Base-by-base conservation (phyloP, 2,329 filamentous ascomycete genomes). In the Fusarium siculi region DNA sequence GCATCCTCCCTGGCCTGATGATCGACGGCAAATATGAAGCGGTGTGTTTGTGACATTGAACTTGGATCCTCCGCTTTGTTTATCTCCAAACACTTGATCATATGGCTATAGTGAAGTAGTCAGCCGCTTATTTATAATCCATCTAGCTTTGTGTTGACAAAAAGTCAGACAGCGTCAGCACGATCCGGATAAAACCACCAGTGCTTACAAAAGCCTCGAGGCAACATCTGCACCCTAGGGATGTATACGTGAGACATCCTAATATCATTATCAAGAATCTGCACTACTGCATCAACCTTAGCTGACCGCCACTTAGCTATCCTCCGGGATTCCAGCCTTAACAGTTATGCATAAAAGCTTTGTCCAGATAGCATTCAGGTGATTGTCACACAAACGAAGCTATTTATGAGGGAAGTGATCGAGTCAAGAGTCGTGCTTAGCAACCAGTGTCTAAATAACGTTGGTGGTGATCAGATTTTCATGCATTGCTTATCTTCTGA, bases 11-110 rank as follows among this genome's bases (percentile, higher is more conserved):
- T 14, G 1, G 7, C 37, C 19, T 4, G 0, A 39, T 4, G 1
- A 12, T 7, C 10, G 11, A 0, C 0, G 6, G 1, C 5, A 7
- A 7, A 12, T 21, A 4, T 21, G 7, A 18, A 3, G 1, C 7
- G 2, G 12, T 25, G 8, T 44, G 5, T 5, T 8, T 4, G 5
- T 0, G 4, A 18, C 7, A 7, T 18, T 19, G 5, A 12, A 6
- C 1, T 9, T 15, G 1, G 16, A 12, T 5, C 5, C 18, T 18
- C 12, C 18, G 1, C 11, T 12, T 3, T 14, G 3, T 9, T 14
- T 5, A 18, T 44, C 5, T 37, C 8, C 5, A 28, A 37, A 7
- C 5, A n/a, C 10, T 9, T 19, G 12, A 12, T 10, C 11, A 21
- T 11, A 6, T 36, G 14, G 4, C 4, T 8, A 21, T 10, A 19